phyloP scores from a whole-genome alignment of 768 basidiomycete species.

The Russula foetens region DNA sequence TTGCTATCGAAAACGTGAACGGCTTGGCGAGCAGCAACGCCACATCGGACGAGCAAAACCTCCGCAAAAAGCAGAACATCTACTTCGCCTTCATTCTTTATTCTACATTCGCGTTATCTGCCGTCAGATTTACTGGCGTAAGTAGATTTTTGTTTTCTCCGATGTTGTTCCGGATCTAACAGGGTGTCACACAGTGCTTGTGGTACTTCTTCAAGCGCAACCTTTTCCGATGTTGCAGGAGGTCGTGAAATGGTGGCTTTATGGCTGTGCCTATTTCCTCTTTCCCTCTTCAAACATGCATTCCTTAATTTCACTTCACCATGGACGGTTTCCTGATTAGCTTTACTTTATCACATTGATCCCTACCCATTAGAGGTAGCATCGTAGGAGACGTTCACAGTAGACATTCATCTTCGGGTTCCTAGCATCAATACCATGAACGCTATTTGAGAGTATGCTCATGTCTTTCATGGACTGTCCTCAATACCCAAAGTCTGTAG shows the following conservation, averaged over 20 bases:
- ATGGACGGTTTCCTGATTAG: constrained; percentile 4
- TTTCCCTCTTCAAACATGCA: neutral
- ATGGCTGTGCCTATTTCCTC: constrained; percentile 7
- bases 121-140: constrained; percentile 71
- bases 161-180: neutral
- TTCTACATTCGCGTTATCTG: constrained; percentile 65
- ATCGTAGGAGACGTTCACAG: neutral
- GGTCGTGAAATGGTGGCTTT: constrained; percentile 39
- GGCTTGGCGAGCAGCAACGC: constrained; percentile 40
- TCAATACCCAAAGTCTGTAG: neutral
- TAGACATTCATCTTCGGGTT: constrained; percentile 5
- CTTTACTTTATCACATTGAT: neutral
- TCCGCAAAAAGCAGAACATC: constrained; percentile 39
- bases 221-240: constrained; percentile 73
- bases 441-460: constrained; percentile 6
- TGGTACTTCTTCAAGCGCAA: constrained; percentile 80
- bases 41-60: constrained; percentile 32
- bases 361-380: neutral
- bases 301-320: neutral
- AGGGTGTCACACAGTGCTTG: constrained; percentile 46
- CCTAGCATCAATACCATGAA: constrained; percentile 1
- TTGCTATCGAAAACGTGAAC: constrained; percentile 70
- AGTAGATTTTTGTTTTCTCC: constrained; percentile 26
- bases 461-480: neutral
- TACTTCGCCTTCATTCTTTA: constrained; percentile 78